Evolutionary conservation across 2,329 filamentous ascomycete species (phyloP).

Genomic region (Alternaria panax): DNA sequence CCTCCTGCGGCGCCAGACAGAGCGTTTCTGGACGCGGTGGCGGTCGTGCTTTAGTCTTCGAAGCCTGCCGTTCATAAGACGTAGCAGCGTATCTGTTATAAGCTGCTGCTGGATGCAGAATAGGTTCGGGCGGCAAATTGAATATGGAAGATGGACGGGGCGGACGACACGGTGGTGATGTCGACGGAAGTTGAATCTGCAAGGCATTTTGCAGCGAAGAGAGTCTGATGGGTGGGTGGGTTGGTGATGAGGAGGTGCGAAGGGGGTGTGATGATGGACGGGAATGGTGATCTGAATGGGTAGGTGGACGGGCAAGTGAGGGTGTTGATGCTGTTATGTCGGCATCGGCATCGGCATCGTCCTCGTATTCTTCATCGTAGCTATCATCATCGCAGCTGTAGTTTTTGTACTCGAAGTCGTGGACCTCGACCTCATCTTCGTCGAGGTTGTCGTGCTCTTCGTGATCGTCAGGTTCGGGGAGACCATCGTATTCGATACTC

Average conservation of each 20-base stretch:
- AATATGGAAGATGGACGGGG: background rate
- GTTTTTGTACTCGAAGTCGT: background rate
- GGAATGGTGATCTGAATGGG: no score
- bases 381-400: background rate
- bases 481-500: background rate
- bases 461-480: background rate
- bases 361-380: no score
- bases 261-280: no score
- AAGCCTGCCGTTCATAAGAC: background rate
- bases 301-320: background rate
- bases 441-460: no score
- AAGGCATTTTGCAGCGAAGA: background rate
- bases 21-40: background rate
- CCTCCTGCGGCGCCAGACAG: background rate
- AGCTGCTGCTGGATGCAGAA: background rate
- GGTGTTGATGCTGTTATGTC: background rate
- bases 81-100: background rate
- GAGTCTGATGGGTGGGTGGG: background rate
- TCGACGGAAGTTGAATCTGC: background rate
- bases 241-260: background rate
- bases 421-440: no score
- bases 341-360: background rate
- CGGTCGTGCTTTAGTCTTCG: no score
- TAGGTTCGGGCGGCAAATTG: background rate
- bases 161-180: background rate